phyloP scores from a whole-genome alignment of 805 yeast species.

The Metschnikowia arizonensis region DNA sequence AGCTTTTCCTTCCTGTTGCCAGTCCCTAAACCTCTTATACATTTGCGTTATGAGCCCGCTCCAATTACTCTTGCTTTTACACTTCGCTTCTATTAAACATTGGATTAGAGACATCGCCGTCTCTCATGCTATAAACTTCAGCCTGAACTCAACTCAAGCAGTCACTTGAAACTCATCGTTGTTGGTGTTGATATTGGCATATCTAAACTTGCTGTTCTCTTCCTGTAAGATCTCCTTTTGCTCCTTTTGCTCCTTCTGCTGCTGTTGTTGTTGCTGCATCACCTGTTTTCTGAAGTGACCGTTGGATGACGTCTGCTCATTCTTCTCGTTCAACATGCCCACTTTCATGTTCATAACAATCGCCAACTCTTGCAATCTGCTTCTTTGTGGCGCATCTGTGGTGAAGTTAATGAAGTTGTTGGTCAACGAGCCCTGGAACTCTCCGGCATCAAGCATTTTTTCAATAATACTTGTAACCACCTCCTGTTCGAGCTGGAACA shows the following conservation, averaged over 20 bases:
- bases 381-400: constrained; percentile 70
- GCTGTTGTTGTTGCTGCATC: constrained; percentile 36
- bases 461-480: constrained; percentile 61
- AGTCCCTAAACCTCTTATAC: too few relatives aligned
- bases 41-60: too few relatives aligned
- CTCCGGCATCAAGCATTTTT: constrained; percentile 74
- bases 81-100: constrained; percentile 4
- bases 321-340: constrained; percentile 71
- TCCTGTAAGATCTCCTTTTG: constrained; percentile 33
- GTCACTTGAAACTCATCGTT: constrained; percentile 41
- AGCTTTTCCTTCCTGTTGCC: too few relatives aligned
- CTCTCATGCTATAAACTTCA: constrained; percentile 7
- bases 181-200: constrained; percentile 41
- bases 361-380: constrained; percentile 85
- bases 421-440: constrained; percentile 70
- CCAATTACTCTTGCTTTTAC: too few relatives aligned
- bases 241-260: constrained; percentile 29
- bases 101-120: constrained; percentile 5
- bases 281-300: constrained; percentile 51
- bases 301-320: constrained; percentile 76
- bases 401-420: constrained; percentile 61
- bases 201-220: constrained; percentile 40
- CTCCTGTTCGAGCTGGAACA: constrained; percentile 59
- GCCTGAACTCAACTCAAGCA: constrained; percentile 7
- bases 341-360: constrained; percentile 79